Conservation (phyloP, 2,329 filamentous ascomycete species). For the Xylaria sp. region DNA sequence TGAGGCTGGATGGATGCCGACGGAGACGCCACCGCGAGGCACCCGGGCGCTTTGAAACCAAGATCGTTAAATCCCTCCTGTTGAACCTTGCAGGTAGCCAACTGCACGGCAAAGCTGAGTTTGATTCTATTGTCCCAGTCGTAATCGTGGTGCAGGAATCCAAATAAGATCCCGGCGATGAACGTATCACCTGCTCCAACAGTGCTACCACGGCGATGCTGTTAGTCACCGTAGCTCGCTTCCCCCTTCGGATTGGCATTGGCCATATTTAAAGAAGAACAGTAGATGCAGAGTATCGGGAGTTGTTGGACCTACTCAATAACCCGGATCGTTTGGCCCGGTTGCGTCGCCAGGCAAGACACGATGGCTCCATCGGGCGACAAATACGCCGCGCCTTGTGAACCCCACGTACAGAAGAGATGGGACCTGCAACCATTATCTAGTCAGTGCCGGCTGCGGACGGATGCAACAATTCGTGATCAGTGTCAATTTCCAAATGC, state of each 20-base stretch:
- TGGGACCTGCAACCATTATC: slow-evolving; percentile 50
- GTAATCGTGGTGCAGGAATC: slow-evolving; percentile 60
- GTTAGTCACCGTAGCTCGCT: slow-evolving; percentile 31
- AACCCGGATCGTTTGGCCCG: slow-evolving; percentile 56
- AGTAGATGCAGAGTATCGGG: slow-evolving; percentile 22
- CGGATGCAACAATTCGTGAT: slow-evolving; percentile 42
- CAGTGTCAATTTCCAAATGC: slow-evolving; percentile 38
- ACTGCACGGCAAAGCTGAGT: slow-evolving; percentile 70
- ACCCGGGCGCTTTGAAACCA: slow-evolving; percentile 48
- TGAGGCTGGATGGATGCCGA: slow-evolving; percentile 22
- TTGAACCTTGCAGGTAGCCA: slow-evolving; percentile 76
- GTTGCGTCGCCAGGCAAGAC: slow-evolving; percentile 58
- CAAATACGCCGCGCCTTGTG: slow-evolving; percentile 58
- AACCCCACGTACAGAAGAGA: slow-evolving; percentile 60
- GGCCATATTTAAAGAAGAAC: slow-evolving; percentile 3
- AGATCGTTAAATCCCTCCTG: slow-evolving; percentile 73
- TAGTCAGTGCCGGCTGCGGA: slow-evolving; percentile 42
- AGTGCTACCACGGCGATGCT: slow-evolving; percentile 59
- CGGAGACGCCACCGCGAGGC: slow-evolving; percentile 41
- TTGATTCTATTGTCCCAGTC: slow-evolving; percentile 62
- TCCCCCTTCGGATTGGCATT: slow-evolving; percentile 7
- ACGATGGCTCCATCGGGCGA: slow-evolving; percentile 51
- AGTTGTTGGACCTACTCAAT: slow-evolving; percentile 66
- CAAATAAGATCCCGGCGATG: slow-evolving; percentile 76
- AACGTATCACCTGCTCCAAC: slow-evolving; percentile 83